Conservation (phyloP, 768 basidiomycete genomes). For the Mycena galopus region DNA sequence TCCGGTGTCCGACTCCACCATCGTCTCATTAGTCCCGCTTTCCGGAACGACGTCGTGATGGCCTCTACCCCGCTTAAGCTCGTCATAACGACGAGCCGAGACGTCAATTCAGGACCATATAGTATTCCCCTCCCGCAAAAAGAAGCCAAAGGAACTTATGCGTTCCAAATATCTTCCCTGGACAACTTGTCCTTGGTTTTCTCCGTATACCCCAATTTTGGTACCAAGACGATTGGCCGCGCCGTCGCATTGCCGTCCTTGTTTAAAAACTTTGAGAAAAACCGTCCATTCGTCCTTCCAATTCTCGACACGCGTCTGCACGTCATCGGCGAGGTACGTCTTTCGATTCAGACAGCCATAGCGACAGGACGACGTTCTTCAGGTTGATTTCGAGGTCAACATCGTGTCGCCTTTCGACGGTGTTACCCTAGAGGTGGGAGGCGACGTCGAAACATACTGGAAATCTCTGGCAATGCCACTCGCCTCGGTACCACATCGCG, state of each 20-base stretch:
- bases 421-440: slow-evolving; percentile 93
- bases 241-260: slow-evolving; percentile 87
- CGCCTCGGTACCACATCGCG: slow-evolving; percentile 56
- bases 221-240: slow-evolving; percentile 95
- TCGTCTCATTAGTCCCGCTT: slow-evolving; percentile 77
- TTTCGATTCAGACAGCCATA: neutral
- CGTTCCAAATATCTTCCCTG: slow-evolving; percentile 87
- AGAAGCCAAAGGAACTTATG: slow-evolving; percentile 78
- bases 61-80: slow-evolving; percentile 91
- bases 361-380: neutral
- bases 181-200: slow-evolving; percentile 87
- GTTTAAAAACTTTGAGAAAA: slow-evolving; percentile 69
- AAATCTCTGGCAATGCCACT: slow-evolving; percentile 79
- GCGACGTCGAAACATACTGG: slow-evolving; percentile 98
- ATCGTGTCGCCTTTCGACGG: slow-evolving; percentile 92
- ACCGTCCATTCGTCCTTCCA: slow-evolving; percentile 73
- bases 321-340: slow-evolving; percentile 89
- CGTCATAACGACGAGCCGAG: slow-evolving; percentile 92
- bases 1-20: slow-evolving; percentile 77
- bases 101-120: slow-evolving; percentile 89
- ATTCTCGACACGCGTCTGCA: slow-evolving; percentile 94
- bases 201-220: slow-evolving; percentile 97
- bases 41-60: slow-evolving; percentile 75
- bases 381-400: slow-evolving; percentile 92
- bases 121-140: slow-evolving; percentile 88